Conservation (phyloP, 2,329 filamentous ascomycete species). For the Alternaria hordeiaustralica region DNA sequence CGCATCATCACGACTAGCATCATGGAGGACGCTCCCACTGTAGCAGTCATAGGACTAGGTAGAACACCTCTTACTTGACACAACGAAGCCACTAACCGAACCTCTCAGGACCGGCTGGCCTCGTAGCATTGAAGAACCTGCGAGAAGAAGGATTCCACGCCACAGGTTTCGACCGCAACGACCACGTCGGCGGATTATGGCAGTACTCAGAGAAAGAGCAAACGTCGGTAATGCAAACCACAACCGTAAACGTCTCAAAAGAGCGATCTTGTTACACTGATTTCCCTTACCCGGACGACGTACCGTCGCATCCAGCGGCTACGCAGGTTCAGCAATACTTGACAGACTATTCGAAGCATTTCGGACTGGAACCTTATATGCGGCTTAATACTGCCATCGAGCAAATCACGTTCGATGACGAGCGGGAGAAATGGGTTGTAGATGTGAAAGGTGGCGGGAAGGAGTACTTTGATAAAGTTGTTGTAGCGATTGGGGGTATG, state of each 20-base stretch:
- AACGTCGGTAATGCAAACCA: constrained; percentile 28
- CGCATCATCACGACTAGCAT: not conserved
- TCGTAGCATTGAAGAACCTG: constrained; percentile 27
- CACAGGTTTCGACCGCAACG: constrained; percentile 28
- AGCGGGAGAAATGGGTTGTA: constrained; percentile 20
- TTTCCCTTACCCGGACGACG: constrained; percentile 21
- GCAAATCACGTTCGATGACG: constrained; percentile 18
- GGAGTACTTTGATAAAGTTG: constrained; percentile 28
- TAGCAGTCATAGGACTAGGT: constrained; percentile 24
- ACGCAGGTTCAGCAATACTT: constrained; percentile 31
- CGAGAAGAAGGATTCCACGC: constrained; percentile 28
- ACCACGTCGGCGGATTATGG: constrained; percentile 32
- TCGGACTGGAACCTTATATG: constrained; percentile 21
- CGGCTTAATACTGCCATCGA: constrained; percentile 18
- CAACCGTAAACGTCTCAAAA: constrained; percentile 29
- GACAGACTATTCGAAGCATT: constrained; percentile 22
- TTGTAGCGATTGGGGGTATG: constrained; percentile 30
- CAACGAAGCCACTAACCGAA: not conserved
- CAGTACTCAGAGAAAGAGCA: constrained; percentile 27
- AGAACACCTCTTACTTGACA: not conserved
- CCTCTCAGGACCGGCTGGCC: constrained; percentile 14
- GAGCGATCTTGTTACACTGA: constrained; percentile 33
- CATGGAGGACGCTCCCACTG: not conserved
- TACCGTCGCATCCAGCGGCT: constrained; percentile 24
- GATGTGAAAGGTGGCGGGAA: constrained; percentile 3